A percentile compares a stretch with the other conserved stretches of the same genome.
Evolutionary conservation across 2,329 filamentous ascomycete genomes (phyloP).

Genomic region (Colletotrichum agaves): DNA sequence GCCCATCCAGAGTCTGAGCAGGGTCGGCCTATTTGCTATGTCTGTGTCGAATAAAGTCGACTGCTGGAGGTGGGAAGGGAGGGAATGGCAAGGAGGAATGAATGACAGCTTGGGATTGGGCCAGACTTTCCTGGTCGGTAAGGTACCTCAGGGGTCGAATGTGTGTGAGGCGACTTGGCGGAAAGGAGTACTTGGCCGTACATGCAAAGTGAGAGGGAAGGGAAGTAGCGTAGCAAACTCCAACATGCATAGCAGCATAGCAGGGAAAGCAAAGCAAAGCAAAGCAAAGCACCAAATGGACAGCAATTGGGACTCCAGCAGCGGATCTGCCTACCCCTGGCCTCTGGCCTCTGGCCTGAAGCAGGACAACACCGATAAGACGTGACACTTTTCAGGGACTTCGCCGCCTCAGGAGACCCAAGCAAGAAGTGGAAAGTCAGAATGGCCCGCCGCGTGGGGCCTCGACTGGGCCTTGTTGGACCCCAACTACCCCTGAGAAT

Average conservation of each 20-base stretch:
- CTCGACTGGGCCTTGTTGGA: conserved; percentile 18
- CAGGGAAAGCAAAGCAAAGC: background rate
- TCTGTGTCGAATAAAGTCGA: background rate
- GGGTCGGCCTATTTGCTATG: background rate
- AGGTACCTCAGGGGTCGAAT: too few species aligned
- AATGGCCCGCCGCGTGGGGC: background rate
- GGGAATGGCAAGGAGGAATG: too few species aligned
- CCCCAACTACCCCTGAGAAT: conserved; percentile 34
- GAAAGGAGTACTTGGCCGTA: too few species aligned
- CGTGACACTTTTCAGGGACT: conserved; percentile 14
- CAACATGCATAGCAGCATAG: too few species aligned
- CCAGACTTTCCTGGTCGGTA: too few species aligned
- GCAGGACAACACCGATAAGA: background rate
- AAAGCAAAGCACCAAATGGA: background rate
- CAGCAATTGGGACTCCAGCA: conserved; percentile 2
- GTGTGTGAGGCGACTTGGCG: too few species aligned
- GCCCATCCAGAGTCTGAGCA: background rate
- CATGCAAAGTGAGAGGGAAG: too few species aligned
- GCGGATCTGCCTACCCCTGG: too few species aligned
- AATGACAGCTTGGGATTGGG: too few species aligned
- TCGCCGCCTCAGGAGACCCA: background rate
- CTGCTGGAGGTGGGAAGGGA: too few species aligned
- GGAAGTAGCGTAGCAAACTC: too few species aligned
- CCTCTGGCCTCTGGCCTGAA: too few species aligned
- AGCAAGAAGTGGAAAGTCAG: background rate